Evolutionary conservation across 345 rosid genomes (phyloP).

Genomic region (Sonneratia caseolaris): DNA sequence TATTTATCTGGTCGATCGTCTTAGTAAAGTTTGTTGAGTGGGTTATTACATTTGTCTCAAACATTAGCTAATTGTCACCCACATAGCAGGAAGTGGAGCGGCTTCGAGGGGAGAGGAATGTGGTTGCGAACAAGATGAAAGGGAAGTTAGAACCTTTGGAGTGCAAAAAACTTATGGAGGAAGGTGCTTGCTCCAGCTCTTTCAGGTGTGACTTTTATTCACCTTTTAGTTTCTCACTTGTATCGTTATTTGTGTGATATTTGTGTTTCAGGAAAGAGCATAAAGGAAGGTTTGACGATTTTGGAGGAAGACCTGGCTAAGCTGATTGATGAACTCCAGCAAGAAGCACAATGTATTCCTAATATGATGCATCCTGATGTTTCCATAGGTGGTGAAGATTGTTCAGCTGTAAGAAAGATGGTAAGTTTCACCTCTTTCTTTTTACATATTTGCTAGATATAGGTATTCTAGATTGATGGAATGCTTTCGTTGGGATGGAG

Average conservation of each 20-base stretch:
- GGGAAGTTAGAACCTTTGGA: conserved; percentile 71
- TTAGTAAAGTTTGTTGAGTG: not conserved
- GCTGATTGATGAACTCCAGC: conserved; percentile 77
- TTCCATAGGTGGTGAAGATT: conserved; percentile 72
- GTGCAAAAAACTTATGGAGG: conserved; percentile 70
- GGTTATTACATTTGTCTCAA: conserved; percentile 13
- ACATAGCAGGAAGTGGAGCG: conserved; percentile 90
- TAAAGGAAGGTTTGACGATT: conserved; percentile 55
- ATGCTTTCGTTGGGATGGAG: not conserved
- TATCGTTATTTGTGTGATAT: not conserved
- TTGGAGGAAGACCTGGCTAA: conserved; percentile 69
- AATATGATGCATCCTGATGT: conserved; percentile 88
- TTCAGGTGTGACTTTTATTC: not conserved
- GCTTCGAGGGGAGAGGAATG: conserved; percentile 82
- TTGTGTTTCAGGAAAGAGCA: conserved; percentile 50
- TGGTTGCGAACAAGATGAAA: conserved; percentile 85
- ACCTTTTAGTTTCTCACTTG: not conserved
- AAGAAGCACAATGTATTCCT: conserved; percentile 75
- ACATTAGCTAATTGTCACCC: conserved; percentile 43
- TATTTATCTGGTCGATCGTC: not conserved
- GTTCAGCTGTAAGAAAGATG: conserved; percentile 49
- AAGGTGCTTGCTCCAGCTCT: conserved; percentile 31
- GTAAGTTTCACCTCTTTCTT: conserved; percentile 18
- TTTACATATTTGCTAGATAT: not conserved
- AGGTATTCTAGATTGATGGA: not conserved